Evolutionary conservation across 1,284 basidiomycete species (phyloP), one percentile per base, ranked within the genome.

Genomic region (Apiotrichum mycotoxinovorans): DNA sequence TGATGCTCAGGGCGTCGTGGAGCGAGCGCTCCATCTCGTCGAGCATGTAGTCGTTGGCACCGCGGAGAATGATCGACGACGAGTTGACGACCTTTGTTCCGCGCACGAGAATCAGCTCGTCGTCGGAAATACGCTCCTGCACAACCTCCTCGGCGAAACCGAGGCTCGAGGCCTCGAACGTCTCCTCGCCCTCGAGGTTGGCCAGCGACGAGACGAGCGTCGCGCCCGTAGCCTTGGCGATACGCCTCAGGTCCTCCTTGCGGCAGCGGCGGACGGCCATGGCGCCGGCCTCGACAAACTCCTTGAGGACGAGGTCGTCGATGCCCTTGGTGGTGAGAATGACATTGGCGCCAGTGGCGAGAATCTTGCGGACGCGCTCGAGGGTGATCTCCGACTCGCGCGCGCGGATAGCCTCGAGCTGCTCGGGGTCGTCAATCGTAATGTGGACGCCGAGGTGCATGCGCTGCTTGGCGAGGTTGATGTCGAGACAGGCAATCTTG

Each of bases 361-460:
- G 82, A 68, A 98, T 96, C 82, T 98, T 98, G 67, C 91, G 86
- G 63, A 98, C 89, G 51, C 94, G 85, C 79, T 98, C 96, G 33
- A 98, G 81, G 1, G 92, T 96, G 62, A 99, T 98, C 73, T 98
- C 96, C 35, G 89, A 84, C 80, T 99, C 96, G 58, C 95, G 83
- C 73, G 87, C 91, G 56, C 96, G 86, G 69, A 99, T 99, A 67
- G 94, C 91, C 76, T 98, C 96, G 51, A 99, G 81, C 78, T 98
- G 92, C 60, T 93, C 86, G 3, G 96, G 96, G 77, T 98, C 91
- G 54, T 98, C 96, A 38, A 98, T 92, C 44, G 97, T 85, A 73
- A 99, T 95, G 77, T 98, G 96, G 9, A 98, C 88, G 62, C 96
- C 96, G 41, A 99, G 83, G 70, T 98, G 94, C 95, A 98, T 98